Percentiles rank a stretch among this genome's conserved stretches.
These are phyloP conservation scores for Rhizopogon vesiculosus DNA, from an alignment of 768 basidiomycete species.

Conservation along the genomic window DNA sequence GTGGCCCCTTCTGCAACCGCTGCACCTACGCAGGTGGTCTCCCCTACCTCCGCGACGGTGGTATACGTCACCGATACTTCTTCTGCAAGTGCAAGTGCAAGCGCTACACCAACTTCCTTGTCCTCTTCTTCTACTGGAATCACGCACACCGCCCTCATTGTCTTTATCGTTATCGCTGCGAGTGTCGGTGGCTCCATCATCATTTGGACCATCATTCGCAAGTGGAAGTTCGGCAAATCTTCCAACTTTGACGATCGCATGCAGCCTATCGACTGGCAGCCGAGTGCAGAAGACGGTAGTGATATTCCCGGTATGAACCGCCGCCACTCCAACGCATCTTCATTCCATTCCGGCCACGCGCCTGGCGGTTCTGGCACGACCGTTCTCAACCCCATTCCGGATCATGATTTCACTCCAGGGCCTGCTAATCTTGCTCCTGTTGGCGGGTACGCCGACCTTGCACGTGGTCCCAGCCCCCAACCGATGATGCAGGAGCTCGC, in stretches of 20 bases:
- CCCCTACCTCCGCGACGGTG: constrained; percentile 47
- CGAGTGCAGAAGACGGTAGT: constrained; percentile 40
- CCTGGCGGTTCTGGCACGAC: constrained; percentile 21
- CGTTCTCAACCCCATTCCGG: constrained; percentile 45
- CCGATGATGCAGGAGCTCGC: constrained; percentile 45
- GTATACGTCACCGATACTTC: constrained; percentile 13
- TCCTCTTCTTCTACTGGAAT: constrained; percentile 31
- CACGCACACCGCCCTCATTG: constrained; percentile 43
- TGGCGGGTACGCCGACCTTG: constrained; percentile 79
- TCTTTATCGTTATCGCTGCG: constrained; percentile 66
- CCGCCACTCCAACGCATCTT: constrained; percentile 55
- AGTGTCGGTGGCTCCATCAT: constrained; percentile 65
- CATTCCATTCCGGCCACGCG: constrained; percentile 55
- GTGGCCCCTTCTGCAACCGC: constrained; percentile 23
- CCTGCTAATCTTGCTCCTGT: constrained; percentile 54
- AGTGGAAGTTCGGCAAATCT: constrained; percentile 86
- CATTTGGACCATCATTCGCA: constrained; percentile 87
- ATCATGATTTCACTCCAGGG: constrained; percentile 77
- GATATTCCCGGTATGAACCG: constrained; percentile 46
- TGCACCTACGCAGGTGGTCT: constrained; percentile 33
- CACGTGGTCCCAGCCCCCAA: constrained; percentile 68
- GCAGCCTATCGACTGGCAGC: constrained; percentile 86
- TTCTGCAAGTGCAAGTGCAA: constrained; percentile 11
- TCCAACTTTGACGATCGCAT: constrained; percentile 78
- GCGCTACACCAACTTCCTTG: constrained; percentile 18